Conservation (phyloP, 2,329 filamentous ascomycete species). For the Zymoseptoria tritici region DNA sequence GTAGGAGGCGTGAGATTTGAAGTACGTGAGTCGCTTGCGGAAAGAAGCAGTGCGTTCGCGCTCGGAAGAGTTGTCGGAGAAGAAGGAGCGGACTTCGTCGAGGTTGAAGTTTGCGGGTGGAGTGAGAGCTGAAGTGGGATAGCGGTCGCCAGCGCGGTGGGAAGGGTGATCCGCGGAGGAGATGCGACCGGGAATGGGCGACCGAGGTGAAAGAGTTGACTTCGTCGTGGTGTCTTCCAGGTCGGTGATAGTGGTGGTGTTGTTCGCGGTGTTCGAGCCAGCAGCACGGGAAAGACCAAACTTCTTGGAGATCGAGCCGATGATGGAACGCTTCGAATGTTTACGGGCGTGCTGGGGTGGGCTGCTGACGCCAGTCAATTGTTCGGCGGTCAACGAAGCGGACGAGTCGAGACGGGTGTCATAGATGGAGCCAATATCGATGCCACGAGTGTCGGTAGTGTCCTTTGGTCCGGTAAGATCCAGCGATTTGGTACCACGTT, state of each 20-base stretch:
- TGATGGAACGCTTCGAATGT: conserved; percentile 29
- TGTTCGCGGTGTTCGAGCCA: conserved; percentile 4
- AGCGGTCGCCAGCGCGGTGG: conserved; percentile 40
- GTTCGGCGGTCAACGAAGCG: conserved; percentile 26
- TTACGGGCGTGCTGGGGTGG: conserved; percentile 21
- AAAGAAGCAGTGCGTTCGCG: conserved; percentile 26
- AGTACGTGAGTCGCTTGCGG: conserved; percentile 30
- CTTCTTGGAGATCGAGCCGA: conserved; percentile 30
- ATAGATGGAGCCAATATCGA: conserved; percentile 28
- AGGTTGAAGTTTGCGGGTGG: conserved; percentile 36
- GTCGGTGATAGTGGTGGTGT: background rate
- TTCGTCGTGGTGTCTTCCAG: conserved; percentile 13
- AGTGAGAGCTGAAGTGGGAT: conserved; percentile 40
- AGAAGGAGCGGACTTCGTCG: conserved; percentile 37
- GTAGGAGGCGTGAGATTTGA: conserved; percentile 3
- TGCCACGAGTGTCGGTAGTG: conserved; percentile 18
- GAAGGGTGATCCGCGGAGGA: conserved; percentile 16
- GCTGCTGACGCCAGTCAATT: conserved; percentile 24
- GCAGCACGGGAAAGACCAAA: conserved; percentile 19
- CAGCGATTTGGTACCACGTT: conserved; percentile 23
- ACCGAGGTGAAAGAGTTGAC: conserved; percentile 7
- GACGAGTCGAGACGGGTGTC: conserved; percentile 17
- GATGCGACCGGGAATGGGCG: conserved; percentile 10
- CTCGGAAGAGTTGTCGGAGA: conserved; percentile 35
- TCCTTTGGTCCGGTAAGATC: conserved; percentile 18